Conservation (phyloP, 2,329 filamentous ascomycete genomes). For the Metarhizium rileyi region DNA sequence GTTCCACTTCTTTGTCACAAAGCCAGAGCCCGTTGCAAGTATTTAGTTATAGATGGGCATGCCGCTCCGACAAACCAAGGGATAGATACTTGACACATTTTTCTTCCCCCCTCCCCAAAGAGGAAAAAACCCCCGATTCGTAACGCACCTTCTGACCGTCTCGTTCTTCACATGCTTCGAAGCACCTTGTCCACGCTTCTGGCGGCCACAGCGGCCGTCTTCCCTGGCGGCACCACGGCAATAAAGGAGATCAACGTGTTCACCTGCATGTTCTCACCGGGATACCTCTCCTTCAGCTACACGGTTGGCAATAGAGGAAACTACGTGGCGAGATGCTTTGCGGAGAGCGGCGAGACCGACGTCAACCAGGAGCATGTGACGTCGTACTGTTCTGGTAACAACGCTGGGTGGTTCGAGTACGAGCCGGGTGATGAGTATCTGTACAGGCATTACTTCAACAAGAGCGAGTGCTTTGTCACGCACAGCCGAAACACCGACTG, state of each 20-base stretch:
- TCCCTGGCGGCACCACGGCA: background rate
- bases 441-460: background rate
- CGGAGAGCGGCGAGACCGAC: background rate
- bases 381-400: background rate
- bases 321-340: background rate
- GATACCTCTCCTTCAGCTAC: background rate
- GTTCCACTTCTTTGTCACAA: too few species aligned
- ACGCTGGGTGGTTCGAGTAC: background rate
- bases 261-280: background rate
- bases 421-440: background rate
- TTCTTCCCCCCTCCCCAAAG: too few species aligned
- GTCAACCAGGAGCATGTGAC: background rate
- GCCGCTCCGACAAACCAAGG: too few species aligned
- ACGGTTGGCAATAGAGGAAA: background rate
- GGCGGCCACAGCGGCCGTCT: background rate
- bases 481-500: background rate
- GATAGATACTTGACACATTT: background rate
- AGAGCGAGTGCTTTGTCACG: background rate
- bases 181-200: background rate
- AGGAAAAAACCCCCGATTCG: too few species aligned
- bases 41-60: too few species aligned
- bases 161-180: too few species aligned
- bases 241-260: background rate
- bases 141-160: too few species aligned
- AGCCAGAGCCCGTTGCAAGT: too few species aligned